Percentiles rank a stretch among this genome's conserved stretches.
Evolutionary conservation across 805 yeast genomes (phyloP).

Genomic region (Candida ascalaphidarum): DNA sequence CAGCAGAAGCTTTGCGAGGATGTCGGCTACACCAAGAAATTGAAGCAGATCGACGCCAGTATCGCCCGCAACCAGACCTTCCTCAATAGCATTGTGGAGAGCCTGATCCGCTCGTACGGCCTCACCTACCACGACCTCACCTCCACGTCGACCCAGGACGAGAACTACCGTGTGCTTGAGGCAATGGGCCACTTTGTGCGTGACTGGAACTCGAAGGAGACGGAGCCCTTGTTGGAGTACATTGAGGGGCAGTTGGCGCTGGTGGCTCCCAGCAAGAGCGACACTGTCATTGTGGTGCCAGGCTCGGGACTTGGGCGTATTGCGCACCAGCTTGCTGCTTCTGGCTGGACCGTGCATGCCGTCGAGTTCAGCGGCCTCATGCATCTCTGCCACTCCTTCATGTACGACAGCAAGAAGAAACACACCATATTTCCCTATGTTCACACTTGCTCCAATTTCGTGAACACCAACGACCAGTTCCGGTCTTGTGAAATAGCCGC

Average conservation of each 20-base stretch:
- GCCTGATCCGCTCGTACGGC: slow-evolving; percentile 36
- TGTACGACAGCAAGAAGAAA: slow-evolving; percentile 20
- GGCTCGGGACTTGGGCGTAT: slow-evolving; percentile 84
- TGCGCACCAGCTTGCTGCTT: slow-evolving; percentile 49
- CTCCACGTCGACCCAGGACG: slow-evolving; percentile 6
- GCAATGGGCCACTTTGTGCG: slow-evolving; percentile 67
- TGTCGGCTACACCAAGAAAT: slow-evolving; percentile 46
- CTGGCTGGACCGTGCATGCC: slow-evolving; percentile 46
- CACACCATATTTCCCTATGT: slow-evolving; percentile 17
- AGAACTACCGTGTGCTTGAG: slow-evolving; percentile 47
- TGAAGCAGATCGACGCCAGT: slow-evolving; percentile 38
- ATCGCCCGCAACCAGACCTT: slow-evolving; percentile 41
- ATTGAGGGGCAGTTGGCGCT: slow-evolving; percentile 34
- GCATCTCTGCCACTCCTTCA: slow-evolving; percentile 59
- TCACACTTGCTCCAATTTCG: slow-evolving; percentile 65
- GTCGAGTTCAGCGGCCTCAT: slow-evolving; percentile 72
- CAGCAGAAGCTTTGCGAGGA: slow-evolving; percentile 48
- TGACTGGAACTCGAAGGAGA: slow-evolving; percentile 63
- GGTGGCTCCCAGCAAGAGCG: slow-evolving; percentile 17
- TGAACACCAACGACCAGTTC: slow-evolving; percentile 38
- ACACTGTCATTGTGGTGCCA: slow-evolving; percentile 61
- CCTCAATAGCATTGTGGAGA: slow-evolving; percentile 36
- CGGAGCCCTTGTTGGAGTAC: slow-evolving; percentile 46
- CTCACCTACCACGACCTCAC: slow-evolving; percentile 27
- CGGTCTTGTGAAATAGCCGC: slow-evolving; percentile 31